Evolutionary conservation across 441 rosid genomes (phyloP), one percentile per base, ranked within the genome.

Genomic region (Populus hybrid): DNA sequence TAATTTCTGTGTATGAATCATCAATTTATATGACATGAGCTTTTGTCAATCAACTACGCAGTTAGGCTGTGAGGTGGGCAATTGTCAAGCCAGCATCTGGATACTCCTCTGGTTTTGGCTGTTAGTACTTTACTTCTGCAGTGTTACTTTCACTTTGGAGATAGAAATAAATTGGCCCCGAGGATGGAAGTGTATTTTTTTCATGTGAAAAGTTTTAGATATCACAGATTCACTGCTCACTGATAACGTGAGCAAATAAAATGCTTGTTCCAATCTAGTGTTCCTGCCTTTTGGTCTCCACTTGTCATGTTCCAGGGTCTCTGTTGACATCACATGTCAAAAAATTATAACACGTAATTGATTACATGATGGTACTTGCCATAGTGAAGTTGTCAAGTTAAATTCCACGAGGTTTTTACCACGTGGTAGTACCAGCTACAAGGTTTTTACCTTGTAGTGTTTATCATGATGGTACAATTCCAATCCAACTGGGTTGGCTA

Each of bases 151-250:
- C 28, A 76, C 10, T 68, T 46, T 67, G 63, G 11, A 18, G 79
- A 73, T 57, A 53, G 68, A 30, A 76, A 59, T 35, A 10, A 59
- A 21, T 63, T 68, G 67, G 72, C 16, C 70, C 68, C 21, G 69
- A 61, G 57, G 53, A n/a, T 69, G 57, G 46, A 34, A 69, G 11
- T 18, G 30, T 68, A 32, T 46, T 6, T 34, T 50, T 68, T 57
- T 70, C 66, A 63, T 9, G 14, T 21, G 59, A 42, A 18, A 34
- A 30, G 34, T 23, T 1, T 20, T 53, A 69, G 26, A 35, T 53
- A 5, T 69, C 40, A 50, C 26, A 11, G 40, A 68, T 21, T 75
- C 34, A 50, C 50, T 28, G 18, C 5, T 67, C 32, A 18, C 21
- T 23, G 53, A 26, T 34, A 67, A 21, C 23, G 9, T 10, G 42